Conservation (phyloP, 257 asterid genomes). For the Nyctanthes arbortristis region DNA sequence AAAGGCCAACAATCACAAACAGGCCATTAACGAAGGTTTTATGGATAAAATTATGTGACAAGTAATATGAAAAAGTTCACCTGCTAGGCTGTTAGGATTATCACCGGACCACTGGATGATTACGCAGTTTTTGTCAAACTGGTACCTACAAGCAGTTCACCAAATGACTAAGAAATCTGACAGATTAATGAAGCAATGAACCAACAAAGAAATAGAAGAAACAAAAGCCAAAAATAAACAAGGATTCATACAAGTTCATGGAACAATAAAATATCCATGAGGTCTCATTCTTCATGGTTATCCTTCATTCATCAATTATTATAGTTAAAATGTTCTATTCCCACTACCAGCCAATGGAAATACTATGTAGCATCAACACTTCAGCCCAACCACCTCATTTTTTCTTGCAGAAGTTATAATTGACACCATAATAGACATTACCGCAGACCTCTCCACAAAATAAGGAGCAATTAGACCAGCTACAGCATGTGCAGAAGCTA, state of each 20-base stretch:
- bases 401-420: constrained; percentile 8
- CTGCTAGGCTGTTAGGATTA: constrained; percentile 98
- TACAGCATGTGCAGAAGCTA: constrained; percentile 84
- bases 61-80: constrained; percentile 33
- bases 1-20: neutral
- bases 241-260: neutral
- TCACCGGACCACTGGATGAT: constrained; percentile 95
- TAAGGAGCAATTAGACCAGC: constrained; percentile 72
- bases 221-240: neutral
- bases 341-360: constrained; percentile 4
- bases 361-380: neutral
- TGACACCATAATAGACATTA: no score
- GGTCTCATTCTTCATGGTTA: neutral
- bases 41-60: neutral
- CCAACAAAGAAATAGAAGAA: neutral
- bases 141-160: constrained; percentile 63
- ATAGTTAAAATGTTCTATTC: neutral
- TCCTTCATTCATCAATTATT: neutral
- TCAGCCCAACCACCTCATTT: neutral
- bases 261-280: no score
- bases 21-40: neutral
- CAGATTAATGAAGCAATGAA: neutral
- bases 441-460: constrained; percentile 68
- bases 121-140: constrained; percentile 67
- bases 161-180: constrained; percentile 9